Evolutionary conservation across 345 rosid species (phyloP).

Genomic region (Salix brachista): DNA sequence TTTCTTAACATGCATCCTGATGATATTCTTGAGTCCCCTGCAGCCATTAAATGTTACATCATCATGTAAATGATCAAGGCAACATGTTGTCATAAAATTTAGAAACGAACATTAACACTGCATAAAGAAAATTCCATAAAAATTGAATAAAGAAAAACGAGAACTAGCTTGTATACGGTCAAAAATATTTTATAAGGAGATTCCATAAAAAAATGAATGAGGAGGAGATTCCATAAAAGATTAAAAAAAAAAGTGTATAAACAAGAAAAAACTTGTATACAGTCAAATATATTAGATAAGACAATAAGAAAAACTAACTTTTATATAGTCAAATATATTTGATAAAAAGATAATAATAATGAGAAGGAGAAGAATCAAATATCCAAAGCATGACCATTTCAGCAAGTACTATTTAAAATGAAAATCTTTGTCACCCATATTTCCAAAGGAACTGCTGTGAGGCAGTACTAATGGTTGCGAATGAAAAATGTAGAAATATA

Average conservation of each 20-base stretch:
- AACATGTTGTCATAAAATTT: background rate
- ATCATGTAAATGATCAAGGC: background rate
- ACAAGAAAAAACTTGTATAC: too few relatives aligned
- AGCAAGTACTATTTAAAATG: background rate
- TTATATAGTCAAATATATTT: background rate
- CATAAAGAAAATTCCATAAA: background rate
- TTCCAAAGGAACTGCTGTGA: background rate
- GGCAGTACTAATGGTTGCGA: background rate
- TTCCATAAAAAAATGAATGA: too few relatives aligned
- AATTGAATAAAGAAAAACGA: background rate
- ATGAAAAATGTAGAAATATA: background rate
- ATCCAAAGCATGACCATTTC: background rate
- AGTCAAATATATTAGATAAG: too few relatives aligned
- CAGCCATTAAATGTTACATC: slow-evolving; percentile 17
- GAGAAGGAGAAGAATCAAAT: background rate
- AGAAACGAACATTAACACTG: background rate
- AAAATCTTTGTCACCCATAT: background rate
- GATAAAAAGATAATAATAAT: background rate
- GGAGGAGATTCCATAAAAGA: background rate
- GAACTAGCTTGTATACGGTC: background rate
- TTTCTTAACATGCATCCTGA: slow-evolving; percentile 73
- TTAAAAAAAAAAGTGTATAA: too few relatives aligned
- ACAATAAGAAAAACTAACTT: background rate
- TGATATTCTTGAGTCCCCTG: slow-evolving; percentile 89
- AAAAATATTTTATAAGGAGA: background rate